Conservation (phyloP, 495 filamentous ascomycete genomes). For the Immersiella caudata region DNA sequence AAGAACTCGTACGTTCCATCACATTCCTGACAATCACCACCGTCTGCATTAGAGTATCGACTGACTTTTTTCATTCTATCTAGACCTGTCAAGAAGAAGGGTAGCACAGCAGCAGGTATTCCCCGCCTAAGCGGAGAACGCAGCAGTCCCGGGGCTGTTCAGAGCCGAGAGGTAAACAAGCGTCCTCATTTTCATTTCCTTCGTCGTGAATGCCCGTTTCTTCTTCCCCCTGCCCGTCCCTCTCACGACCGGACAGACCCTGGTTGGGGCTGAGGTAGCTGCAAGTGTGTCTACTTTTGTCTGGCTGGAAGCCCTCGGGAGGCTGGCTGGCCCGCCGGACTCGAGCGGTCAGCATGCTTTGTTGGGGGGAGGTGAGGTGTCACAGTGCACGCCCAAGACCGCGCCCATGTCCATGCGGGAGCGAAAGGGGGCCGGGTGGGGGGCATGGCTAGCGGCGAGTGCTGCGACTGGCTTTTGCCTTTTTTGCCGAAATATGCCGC, state of each 20-base stretch:
- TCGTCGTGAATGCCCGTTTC: conserved; percentile 15
- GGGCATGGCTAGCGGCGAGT: conserved; percentile 28
- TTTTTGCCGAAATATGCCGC: conserved; percentile 42
- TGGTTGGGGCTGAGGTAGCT: conserved; percentile 5
- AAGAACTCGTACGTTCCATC: conserved; percentile 69
- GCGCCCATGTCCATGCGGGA: conserved; percentile 10
- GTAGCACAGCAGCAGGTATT: conserved; percentile 52
- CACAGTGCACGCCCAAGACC: conserved; percentile 18
- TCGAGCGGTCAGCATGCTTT: conserved; percentile 1
- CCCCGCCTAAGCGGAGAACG: conserved; percentile 55
- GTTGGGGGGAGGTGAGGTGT: conserved; percentile 5
- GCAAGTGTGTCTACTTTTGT: conserved; percentile 22
- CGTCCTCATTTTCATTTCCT: conserved; percentile 15
- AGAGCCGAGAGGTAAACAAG: conserved; percentile 47
- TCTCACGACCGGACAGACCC: not conserved
- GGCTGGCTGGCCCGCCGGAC: conserved; percentile 12
- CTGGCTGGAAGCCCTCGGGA: not conserved
- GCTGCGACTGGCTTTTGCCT: conserved; percentile 25
- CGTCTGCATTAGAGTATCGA: not conserved
- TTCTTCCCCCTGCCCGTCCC: conserved; percentile 7
- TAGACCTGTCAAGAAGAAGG: conserved; percentile 61
- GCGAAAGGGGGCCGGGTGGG: conserved; percentile 17
- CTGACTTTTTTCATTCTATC: conserved; percentile 14
- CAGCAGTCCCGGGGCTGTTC: conserved; percentile 49
- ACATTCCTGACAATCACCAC: not conserved